Evolutionary conservation across 108 stramenopile genomes (phyloP), one percentile per base, ranked within the genome.

Genomic region (Conticribra guillardii): DNA sequence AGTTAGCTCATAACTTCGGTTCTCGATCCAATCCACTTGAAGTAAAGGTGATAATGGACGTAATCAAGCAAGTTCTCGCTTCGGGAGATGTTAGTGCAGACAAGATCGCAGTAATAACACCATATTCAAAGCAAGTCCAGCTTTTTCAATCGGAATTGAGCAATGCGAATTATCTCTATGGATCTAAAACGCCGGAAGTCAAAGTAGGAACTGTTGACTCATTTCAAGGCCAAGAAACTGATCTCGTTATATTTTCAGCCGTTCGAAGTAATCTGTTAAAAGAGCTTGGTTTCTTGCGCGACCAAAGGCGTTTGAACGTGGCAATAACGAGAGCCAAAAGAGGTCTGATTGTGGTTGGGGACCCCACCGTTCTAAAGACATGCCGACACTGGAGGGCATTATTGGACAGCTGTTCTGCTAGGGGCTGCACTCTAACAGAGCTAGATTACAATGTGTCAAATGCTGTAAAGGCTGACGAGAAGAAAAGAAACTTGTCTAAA

Each of bases 321-420:
- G 96, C 94, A 1, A 71, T 96, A 30, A 96, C 96, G 8, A 60
- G 96, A 24, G 94, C 96, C 0, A 83, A 67, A 54, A 84, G 80
- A n/a, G 85, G 83, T 8, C 62, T 96, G 37, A 74, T 92, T 18
- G 15, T 89, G 4, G 79, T 85, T 16, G 87, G 86, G 52, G 84
- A 89, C 60, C 51, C 49, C 1, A 60, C 68, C 5, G 81, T 81
- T 0, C 69, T 93, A 27, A 53, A 53, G 17, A 57, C 65, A 15
- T 84, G 83, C 54, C 86, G 78, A 2, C 86, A 89, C 52, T 92
- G 88, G 88, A 49, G 44, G 18, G 81, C 83, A 1, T 75, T 89
- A 31, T 28, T 89, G 27, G 56, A 81, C 28, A 83, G 74, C 33
- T 86, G 84, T 49, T 8, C 44, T 11, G 44, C 70, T 11, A 72